Evolutionary conservation across 305 asterid genomes (phyloP).

Genomic region (Ruellia speciosa): DNA sequence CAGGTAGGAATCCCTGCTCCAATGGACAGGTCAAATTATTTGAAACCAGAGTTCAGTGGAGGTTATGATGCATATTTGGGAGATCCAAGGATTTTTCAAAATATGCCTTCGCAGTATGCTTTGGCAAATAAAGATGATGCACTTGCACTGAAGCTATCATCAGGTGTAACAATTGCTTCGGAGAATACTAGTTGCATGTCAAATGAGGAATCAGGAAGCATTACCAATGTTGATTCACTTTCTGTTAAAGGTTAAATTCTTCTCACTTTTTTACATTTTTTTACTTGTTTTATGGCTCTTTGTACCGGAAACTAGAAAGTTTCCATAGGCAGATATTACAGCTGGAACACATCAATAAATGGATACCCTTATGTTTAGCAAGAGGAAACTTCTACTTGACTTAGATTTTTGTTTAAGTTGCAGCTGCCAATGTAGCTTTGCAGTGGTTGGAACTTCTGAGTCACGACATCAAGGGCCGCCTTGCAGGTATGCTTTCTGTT

Average conservation of each 20-base stretch:
- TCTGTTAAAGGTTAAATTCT: conserved; percentile 53
- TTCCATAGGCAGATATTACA: no score
- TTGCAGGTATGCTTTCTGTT: conserved; percentile 48
- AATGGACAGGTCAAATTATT: conserved; percentile 23
- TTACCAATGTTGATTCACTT: conserved; percentile 55
- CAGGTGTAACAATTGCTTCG: conserved; percentile 3
- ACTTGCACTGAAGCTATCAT: conserved; percentile 47
- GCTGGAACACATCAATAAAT: no score
- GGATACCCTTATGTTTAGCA: neutral
- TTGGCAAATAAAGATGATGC: conserved; percentile 35
- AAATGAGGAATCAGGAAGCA: conserved; percentile 53
- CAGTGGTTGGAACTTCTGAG: conserved; percentile 94
- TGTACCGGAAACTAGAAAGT: no score
- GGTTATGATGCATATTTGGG: conserved; percentile 32
- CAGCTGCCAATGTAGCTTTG: conserved; percentile 92
- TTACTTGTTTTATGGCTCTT: neutral
- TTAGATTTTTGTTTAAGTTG: conserved; percentile 17
- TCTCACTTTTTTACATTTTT: neutral
- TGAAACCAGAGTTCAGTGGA: conserved; percentile 25
- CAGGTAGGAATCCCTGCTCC: conserved; percentile 24
- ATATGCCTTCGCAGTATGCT: conserved; percentile 26
- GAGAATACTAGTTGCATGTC: conserved; percentile 55
- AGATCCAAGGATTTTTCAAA: conserved; percentile 25
- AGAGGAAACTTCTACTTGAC: conserved; percentile 13
- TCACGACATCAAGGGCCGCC: conserved; percentile 80